Percentiles rank a stretch among this genome's conserved stretches.
Conservation (phyloP, 1,284 basidiomycete species). For the Gomphus sp. region DNA sequence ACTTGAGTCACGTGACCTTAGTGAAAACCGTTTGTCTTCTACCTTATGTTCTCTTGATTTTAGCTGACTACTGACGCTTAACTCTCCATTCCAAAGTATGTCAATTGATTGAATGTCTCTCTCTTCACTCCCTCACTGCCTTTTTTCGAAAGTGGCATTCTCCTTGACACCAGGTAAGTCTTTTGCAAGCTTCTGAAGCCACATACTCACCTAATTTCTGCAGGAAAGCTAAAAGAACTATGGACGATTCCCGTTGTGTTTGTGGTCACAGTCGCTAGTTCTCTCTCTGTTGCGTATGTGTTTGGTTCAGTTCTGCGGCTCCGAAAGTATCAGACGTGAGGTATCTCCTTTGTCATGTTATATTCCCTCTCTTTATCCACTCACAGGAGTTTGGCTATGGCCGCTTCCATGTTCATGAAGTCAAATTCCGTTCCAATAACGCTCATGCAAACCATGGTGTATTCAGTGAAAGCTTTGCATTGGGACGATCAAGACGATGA, state of each 20-base stretch:
- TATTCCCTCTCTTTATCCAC: background rate
- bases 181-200: background rate
- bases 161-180: constrained; percentile 57
- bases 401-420: constrained; percentile 84
- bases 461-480: constrained; percentile 67
- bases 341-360: constrained; percentile 11
- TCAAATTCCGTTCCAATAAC: constrained; percentile 93
- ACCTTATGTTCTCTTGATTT: constrained; percentile 26
- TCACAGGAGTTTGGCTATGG: constrained; percentile 72
- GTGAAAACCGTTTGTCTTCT: no score
- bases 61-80: background rate
- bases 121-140: constrained; percentile 87
- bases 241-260: constrained; percentile 90
- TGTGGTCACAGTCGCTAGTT: constrained; percentile 57
- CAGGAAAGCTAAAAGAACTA: constrained; percentile 75
- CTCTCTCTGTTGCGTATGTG: constrained; percentile 43
- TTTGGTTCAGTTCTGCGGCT: constrained; percentile 45
- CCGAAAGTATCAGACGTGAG: constrained; percentile 53
- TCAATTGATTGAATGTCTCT: constrained; percentile 75
- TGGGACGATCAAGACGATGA: constrained; percentile 79
- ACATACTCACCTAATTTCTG: constrained; percentile 5
- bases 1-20: no score
- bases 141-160: constrained; percentile 92
- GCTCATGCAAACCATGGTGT: constrained; percentile 81
- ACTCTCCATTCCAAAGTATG: constrained; percentile 13